Percentiles rank a stretch among this genome's conserved stretches.
Conservation (phyloP, 1,284 basidiomycete genomes). For the Cutaneotrichosporon sp. region DNA sequence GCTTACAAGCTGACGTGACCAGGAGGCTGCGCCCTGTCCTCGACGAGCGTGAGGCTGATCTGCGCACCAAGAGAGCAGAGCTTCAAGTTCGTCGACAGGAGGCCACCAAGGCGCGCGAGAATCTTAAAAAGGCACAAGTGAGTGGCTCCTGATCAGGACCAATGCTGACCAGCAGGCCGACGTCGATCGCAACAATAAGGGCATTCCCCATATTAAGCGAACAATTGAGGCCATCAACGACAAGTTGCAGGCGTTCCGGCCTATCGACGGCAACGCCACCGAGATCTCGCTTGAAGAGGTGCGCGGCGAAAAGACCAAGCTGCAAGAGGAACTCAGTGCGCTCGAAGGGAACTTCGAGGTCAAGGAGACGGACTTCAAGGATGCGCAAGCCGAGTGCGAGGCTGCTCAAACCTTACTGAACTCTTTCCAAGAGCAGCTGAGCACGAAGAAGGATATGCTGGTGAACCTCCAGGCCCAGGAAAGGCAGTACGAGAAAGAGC, state of each 20-base stretch:
- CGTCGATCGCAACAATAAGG: neutral
- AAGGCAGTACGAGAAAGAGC: neutral
- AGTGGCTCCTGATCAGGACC: neutral
- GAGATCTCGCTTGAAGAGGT: slow-evolving; percentile 7
- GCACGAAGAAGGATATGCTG: neutral
- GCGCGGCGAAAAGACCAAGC: neutral
- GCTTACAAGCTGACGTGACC: neutral
- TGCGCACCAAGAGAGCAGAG: neutral
- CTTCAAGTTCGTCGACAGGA: neutral
- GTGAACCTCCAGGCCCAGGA: neutral
- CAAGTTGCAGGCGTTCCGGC: slow-evolving; percentile 1
- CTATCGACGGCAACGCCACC: slow-evolving; percentile 12
- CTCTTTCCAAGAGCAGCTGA: slow-evolving; percentile 51
- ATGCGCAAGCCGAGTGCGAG: slow-evolving; percentile 36
- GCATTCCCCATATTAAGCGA: neutral
- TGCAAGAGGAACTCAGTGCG: neutral
- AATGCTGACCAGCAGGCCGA: slow-evolving; percentile 8
- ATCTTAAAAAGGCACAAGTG: slow-evolving; percentile 5
- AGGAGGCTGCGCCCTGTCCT: neutral
- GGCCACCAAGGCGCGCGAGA: neutral
- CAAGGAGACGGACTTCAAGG: neutral
- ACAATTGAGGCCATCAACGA: slow-evolving; percentile 3
- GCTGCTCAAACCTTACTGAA: slow-evolving; percentile 70
- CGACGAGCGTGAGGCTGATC: slow-evolving; percentile 2
- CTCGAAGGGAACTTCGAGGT: neutral